Conservation (phyloP, 345 rosid genomes). For the Eucalyptus rudis region DNA sequence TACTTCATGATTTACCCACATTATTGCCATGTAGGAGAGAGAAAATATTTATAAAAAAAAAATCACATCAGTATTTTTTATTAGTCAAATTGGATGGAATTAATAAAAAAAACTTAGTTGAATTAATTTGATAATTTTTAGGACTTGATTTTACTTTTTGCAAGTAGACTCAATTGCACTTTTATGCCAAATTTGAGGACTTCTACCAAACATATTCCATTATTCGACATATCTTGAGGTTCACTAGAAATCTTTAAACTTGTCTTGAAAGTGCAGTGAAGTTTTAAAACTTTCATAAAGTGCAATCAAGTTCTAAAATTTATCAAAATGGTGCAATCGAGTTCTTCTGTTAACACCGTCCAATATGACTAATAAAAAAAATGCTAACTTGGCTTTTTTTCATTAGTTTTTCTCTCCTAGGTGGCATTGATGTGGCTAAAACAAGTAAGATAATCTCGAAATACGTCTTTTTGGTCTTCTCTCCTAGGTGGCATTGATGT, state of each 20-base stretch:
- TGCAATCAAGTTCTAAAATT: fast-evolving
- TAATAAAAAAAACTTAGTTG: too few species aligned
- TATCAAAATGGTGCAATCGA: fast-evolving
- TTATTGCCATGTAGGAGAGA: too few species aligned
- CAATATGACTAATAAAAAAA: too few species aligned
- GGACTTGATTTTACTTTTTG: too few species aligned
- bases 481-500: too few species aligned
- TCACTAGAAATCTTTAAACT: fast-evolving
- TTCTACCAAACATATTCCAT: too few species aligned
- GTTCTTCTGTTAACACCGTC: fast-evolving
- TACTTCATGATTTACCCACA: too few species aligned
- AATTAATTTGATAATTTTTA: fast-evolving
- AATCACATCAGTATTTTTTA: fast-evolving
- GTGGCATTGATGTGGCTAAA: too few species aligned
- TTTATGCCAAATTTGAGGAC: fast-evolving
- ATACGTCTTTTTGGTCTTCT: fast-evolving
- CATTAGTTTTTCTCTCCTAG: fast-evolving
- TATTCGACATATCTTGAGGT: too few species aligned
- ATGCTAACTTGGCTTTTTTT: fast-evolving
- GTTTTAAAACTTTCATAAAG: fast-evolving
- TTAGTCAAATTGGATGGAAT: too few species aligned
- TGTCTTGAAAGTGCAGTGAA: fast-evolving
- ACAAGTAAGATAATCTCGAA: too few species aligned
- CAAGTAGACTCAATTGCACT: fast-evolving
- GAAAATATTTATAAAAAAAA: too few species aligned